Percentiles rank a stretch among this genome's conserved stretches.
phyloP scores from a whole-genome alignment of 2,329 filamentous ascomycete species.

The Aspergillus sp. region DNA sequence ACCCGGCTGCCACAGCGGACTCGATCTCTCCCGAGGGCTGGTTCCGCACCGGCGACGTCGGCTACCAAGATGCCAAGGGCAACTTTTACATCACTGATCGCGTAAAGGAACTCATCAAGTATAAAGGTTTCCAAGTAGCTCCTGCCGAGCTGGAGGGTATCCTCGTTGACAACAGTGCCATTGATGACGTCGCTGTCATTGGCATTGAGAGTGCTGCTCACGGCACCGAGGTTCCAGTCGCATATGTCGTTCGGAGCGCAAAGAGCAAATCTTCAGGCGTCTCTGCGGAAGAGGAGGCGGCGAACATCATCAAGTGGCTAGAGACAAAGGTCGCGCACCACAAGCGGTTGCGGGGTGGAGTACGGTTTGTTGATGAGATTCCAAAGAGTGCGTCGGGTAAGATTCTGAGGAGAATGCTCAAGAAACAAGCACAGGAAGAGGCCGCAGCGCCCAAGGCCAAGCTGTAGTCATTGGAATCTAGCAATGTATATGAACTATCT shows the following conservation, averaged over 20 bases:
- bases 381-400: constrained; percentile 56
- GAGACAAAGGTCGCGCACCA: constrained; percentile 49
- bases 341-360: constrained; percentile 52
- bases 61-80: constrained; percentile 74
- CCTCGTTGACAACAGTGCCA: constrained; percentile 53
- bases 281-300: constrained; percentile 53
- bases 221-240: constrained; percentile 71
- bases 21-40: constrained; percentile 71
- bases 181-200: constrained; percentile 67
- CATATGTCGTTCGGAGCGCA: constrained; percentile 61
- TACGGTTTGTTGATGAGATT: constrained; percentile 51
- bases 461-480: constrained; percentile 33
- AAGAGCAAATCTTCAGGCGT: constrained; percentile 50
- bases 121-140: constrained; percentile 73
- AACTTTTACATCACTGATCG: constrained; percentile 92
- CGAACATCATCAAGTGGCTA: constrained; percentile 51
- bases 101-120: constrained; percentile 68
- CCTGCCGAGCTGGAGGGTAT: constrained; percentile 68
- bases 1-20: constrained; percentile 60
- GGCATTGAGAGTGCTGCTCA: constrained; percentile 64
- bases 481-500: no score
- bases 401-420: constrained; percentile 52
- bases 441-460: constrained; percentile 44
- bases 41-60: constrained; percentile 90
- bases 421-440: constrained; percentile 49